Percentiles rank a stretch among this genome's conserved stretches.
phyloP scores from a whole-genome alignment of 2,329 filamentous ascomycete species.

The Fusarium neocosmosporiellum region DNA sequence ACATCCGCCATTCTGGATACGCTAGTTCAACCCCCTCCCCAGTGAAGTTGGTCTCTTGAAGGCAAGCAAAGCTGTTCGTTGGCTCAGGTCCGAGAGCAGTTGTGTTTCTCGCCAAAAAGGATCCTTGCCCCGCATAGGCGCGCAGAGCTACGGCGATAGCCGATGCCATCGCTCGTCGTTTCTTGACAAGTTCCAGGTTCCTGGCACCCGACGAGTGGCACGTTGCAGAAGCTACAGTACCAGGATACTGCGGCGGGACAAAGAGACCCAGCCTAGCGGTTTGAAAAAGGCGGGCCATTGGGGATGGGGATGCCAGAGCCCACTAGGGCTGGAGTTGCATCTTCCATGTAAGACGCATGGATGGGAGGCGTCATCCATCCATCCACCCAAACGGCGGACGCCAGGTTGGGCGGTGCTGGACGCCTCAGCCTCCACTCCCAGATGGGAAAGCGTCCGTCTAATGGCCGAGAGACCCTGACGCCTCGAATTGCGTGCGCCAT shows the following conservation, averaged over 20 bases:
- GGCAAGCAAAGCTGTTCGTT: neutral
- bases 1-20: slow-evolving; percentile 22
- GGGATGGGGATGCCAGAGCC: neutral
- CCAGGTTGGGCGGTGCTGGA: neutral
- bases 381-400: neutral
- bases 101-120: neutral
- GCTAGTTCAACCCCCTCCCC: slow-evolving; percentile 10
- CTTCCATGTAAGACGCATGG: slow-evolving; percentile 22
- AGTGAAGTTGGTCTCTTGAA: slow-evolving; percentile 7
- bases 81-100: neutral
- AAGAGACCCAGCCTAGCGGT: neutral
- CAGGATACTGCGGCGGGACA: neutral
- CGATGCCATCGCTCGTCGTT: slow-evolving; percentile 14
- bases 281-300: neutral
- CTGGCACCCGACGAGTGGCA: slow-evolving; percentile 3
- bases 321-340: slow-evolving; percentile 29
- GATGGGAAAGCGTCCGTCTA: slow-evolving; percentile 8
- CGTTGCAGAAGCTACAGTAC: slow-evolving; percentile 3
- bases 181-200: neutral
- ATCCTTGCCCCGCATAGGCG: slow-evolving; percentile 6
- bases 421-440: slow-evolving; percentile 8
- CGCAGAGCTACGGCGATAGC: slow-evolving; percentile 25
- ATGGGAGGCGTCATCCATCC: neutral
- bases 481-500: slow-evolving; percentile 5
- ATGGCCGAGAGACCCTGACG: slow-evolving; percentile 1